Conservation (phyloP, 2,329 filamentous ascomycete genomes). For the Plenodomus tracheiphilus region DNA sequence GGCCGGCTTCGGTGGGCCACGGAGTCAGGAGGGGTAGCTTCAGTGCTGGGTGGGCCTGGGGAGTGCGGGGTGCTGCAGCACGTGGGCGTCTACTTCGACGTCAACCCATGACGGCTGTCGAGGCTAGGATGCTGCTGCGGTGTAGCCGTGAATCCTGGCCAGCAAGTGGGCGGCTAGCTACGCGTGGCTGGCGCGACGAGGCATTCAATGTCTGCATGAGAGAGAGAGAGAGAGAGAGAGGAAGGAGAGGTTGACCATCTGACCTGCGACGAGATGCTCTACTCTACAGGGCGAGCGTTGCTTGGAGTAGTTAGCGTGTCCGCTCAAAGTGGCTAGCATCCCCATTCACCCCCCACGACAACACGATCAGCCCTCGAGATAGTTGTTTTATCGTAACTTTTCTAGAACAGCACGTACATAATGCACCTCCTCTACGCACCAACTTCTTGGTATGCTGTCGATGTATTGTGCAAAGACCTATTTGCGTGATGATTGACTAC, state of each 20-base stretch:
- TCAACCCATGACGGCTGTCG: conserved; percentile 12
- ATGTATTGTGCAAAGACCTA: too few relatives aligned
- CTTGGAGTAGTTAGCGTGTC: neutral
- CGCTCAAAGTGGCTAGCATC: neutral
- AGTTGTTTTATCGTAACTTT: too few relatives aligned
- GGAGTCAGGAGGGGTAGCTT: conserved; percentile 33
- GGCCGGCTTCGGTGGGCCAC: conserved; percentile 14
- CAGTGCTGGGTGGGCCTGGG: too few relatives aligned
- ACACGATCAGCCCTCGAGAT: too few relatives aligned
- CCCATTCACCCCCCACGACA: neutral
- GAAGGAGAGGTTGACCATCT: too few relatives aligned
- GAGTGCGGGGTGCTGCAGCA: conserved; percentile 33
- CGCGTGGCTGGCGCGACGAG: conserved; percentile 6
- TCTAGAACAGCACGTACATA: too few relatives aligned
- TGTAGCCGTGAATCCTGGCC: conserved; percentile 3
- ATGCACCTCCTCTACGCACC: too few relatives aligned
- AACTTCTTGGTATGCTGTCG: too few relatives aligned
- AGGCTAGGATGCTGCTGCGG: conserved; percentile 5
- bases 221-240: too few relatives aligned
- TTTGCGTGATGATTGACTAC: too few relatives aligned
- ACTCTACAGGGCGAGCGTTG: too few relatives aligned
- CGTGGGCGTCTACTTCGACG: conserved; percentile 25
- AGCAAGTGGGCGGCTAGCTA: conserved; percentile 9
- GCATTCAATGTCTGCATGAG: neutral
- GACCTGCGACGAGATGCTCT: neutral